These are phyloP conservation scores for Dryas octopetala DNA, from an alignment of 306 rosid species.

Conservation along the genomic window DNA sequence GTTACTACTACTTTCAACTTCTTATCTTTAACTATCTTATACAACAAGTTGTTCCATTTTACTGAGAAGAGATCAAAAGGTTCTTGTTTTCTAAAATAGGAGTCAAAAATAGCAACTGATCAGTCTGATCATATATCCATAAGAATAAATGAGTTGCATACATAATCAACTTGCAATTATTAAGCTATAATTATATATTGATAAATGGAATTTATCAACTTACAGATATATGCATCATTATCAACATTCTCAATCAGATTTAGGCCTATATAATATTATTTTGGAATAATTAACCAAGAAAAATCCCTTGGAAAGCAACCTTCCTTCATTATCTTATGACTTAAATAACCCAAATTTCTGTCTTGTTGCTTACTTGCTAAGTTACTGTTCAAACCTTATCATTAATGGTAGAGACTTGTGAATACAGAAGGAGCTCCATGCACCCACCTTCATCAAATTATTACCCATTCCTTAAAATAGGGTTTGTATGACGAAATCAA, in stretches of 20 bases:
- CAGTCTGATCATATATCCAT: too few relatives aligned
- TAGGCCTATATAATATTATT: background rate
- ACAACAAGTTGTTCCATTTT: background rate
- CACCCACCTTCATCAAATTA: background rate
- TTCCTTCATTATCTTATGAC: background rate
- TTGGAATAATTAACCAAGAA: background rate
- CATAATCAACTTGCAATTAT: background rate
- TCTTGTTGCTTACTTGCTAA: constrained; percentile 32
- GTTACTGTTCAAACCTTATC: constrained; percentile 46
- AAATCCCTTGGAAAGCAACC: constrained; percentile 16
- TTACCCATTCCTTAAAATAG: background rate
- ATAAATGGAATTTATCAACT: constrained; percentile 4
- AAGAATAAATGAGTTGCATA: background rate
- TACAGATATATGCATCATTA: background rate
- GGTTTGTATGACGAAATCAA: too few relatives aligned
- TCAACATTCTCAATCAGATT: constrained; percentile 11
- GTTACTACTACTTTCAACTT: background rate
- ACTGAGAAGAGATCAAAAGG: background rate
- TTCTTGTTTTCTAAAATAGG: constrained; percentile 14
- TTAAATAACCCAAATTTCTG: constrained; percentile 7
- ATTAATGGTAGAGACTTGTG: constrained; percentile 10
- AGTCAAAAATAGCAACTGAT: constrained; percentile 21
- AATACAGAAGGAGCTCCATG: constrained; percentile 8
- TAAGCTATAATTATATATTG: background rate
- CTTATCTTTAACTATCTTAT: constrained; percentile 1